Evolutionary conservation across 2,329 filamentous ascomycete species (phyloP), one percentile per base, ranked within the genome.

Genomic region (Fusarium keratoplasticum): DNA sequence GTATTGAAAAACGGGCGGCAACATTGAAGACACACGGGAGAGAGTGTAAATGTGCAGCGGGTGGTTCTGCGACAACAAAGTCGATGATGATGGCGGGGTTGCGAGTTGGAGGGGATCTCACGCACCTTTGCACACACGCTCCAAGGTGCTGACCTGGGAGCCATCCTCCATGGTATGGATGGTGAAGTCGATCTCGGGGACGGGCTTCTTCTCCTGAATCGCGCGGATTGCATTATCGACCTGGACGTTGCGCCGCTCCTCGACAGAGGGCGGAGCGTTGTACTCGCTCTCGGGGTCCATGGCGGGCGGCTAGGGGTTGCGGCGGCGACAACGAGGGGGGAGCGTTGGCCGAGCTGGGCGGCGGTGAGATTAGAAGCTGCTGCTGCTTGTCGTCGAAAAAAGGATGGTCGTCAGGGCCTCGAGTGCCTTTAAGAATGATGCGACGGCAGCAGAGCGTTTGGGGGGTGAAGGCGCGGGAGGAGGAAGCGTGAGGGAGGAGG

Each of bases 141-240:
- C 96, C 82, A 93, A 86, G 72, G 96, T 99, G 90, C 91, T 98
- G 82, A 99, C 96, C 86, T 98, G 95, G 63, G 90, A 92, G 81
- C 94, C 95, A 88, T 99, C 96, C 84, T 99, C 96, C 96, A 98
- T 98, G 72, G 94, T 96, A 85, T 99, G 96, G 81, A 99, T 91
- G 66, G 95, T 97, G 84, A 99, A 99, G 87, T 99, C 96, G 81
- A 99, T 98, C 88, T 98, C 96, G 67, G 96, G 96, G 60, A 97
- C 89, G 64, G 96, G 95, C 87, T 94, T 96, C 92, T 98, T 98
- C 80, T 98, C 91, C 83, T 92, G 92, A 81, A 99, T 95, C 70
- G 96, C 96, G 83, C 94, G 94, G 81, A 96, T 93, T 78, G 94
- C 93, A 90, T 95, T 96, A 86, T 98, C 95, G 81, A 98, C 89